Evolutionary conservation across 495 filamentous ascomycete genomes (phyloP).

Genomic region (Hypoxylon cercidicola): DNA sequence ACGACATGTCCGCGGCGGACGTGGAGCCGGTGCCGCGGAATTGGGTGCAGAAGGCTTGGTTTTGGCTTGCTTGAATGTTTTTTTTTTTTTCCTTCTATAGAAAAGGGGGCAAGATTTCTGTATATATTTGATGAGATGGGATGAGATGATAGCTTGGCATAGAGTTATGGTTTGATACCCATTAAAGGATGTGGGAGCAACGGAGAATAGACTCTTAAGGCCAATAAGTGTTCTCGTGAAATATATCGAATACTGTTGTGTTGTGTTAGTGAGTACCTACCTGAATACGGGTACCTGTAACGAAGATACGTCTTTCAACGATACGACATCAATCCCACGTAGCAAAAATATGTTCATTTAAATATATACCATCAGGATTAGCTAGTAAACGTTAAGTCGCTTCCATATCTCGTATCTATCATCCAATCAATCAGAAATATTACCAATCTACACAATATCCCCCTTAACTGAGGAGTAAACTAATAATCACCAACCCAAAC

Average conservation of each 20-base stretch:
- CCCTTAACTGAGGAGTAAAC: not conserved
- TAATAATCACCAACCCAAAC: slow-evolving; percentile 5
- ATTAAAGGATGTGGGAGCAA: not conserved
- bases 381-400: not conserved
- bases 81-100: not conserved
- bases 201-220: too few relatives aligned
- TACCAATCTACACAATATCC: not conserved
- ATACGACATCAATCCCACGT: too few relatives aligned
- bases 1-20: slow-evolving; percentile 55
- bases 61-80: slow-evolving; percentile 54
- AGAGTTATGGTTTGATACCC: not conserved
- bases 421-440: not conserved
- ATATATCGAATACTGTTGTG: too few relatives aligned
- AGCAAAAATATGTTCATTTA: too few relatives aligned
- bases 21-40: slow-evolving; percentile 51
- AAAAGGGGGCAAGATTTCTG: not conserved
- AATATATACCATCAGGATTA: too few relatives aligned
- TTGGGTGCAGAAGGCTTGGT: slow-evolving; percentile 56
- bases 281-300: too few relatives aligned
- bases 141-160: not conserved
- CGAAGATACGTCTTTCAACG: too few relatives aligned
- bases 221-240: too few relatives aligned
- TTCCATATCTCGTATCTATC: not conserved
- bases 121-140: too few relatives aligned
- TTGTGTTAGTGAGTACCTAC: not conserved